These are phyloP conservation scores for Aspergillus fumigatiaffinis DNA, from an alignment of 2,329 filamentous ascomycete genomes.

Conservation along the genomic window DNA sequence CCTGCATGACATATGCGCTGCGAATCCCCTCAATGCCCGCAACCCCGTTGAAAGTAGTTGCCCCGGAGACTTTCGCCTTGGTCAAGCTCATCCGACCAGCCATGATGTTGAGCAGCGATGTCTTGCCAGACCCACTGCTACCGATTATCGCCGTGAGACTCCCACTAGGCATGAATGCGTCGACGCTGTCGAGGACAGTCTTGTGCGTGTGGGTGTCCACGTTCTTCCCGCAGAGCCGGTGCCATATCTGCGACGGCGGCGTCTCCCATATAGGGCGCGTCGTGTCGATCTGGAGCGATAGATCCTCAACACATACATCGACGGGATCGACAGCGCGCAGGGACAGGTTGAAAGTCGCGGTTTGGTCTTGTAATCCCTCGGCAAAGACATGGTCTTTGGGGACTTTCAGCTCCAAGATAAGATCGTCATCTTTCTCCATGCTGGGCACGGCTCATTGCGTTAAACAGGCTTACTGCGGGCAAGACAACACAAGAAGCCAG, in stretches of 20 bases:
- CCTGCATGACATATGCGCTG: conserved; percentile 63
- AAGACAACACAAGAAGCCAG: not conserved
- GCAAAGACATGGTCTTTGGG: conserved; percentile 6
- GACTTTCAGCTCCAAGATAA: not conserved
- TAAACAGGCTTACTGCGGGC: not conserved
- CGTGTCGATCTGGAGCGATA: conserved; percentile 33
- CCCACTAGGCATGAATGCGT: conserved; percentile 60
- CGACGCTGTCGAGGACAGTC: conserved; percentile 59
- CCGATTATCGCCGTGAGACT: conserved; percentile 73
- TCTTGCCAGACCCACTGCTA: conserved; percentile 70
- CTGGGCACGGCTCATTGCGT: too few species aligned
- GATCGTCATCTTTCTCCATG: not conserved
- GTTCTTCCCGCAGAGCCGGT: conserved; percentile 25
- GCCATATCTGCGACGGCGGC: conserved; percentile 29
- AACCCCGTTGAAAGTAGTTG: conserved; percentile 59
- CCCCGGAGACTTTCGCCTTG: conserved; percentile 50
- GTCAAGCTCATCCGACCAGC: conserved; percentile 63
- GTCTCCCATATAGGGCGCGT: conserved; percentile 31
- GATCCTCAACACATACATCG: conserved; percentile 32
- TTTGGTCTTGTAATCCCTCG: conserved; percentile 8
- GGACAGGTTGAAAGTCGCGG: conserved; percentile 28
- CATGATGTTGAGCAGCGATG: conserved; percentile 66
- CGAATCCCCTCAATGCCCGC: conserved; percentile 45
- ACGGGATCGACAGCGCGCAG: conserved; percentile 40
- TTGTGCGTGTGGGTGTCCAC: conserved; percentile 27